Evolutionary conservation across 208 protist species (phyloP), one percentile per base, ranked within the genome.

Genomic region (Acanthamoeba pearcei): DNA sequence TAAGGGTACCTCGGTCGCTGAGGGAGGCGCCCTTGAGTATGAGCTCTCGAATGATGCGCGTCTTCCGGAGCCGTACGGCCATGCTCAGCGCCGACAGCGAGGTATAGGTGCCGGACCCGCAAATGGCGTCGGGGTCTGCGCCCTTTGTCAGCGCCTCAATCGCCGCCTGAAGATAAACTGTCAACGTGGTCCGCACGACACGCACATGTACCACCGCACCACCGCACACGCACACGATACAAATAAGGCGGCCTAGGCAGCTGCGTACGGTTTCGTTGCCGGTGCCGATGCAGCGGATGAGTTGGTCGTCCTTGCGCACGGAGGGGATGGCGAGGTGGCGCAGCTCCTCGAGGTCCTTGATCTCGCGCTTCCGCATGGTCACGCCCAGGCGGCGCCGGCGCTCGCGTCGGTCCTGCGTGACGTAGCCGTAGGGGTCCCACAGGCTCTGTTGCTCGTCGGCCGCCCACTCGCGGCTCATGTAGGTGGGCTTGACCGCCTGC

Each of bases 241-340:
- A 19, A 8, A 68, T 68, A 17, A n/a, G 62, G 27, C 6, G 27
- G 62, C 17, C 22, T 42, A 27, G 72, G 10, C 32, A 2, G 55
- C 19, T 60, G 53, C 1, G 72, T 46, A 85, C 78, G 27, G 17
- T 32, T 85, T 85, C 78, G 38, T 62, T n/a, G 24, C 78, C 9
- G 24, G 78, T 60, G 46, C 42, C 17, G 35, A 85, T 85, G 78
- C 15, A 32, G 35, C 78, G 78, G 29, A 85, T 85, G 78, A 85
- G 78, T 42, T 85, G 35, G 49, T 85, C 78, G 78, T 85, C 78
- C 49, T 85, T 85, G 38, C 78, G 78, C 49, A 85, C 78, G 5
- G 78, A 85, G 17, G 78, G 78, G 4, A 85, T 57, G 78, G 57
- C 53, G 17, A 85, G 15, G 62, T 85, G 78, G 17, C 46, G 78